These are phyloP conservation scores for Neonectria faginata DNA, from an alignment of 2,329 filamentous ascomycete species.

Conservation along the genomic window DNA sequence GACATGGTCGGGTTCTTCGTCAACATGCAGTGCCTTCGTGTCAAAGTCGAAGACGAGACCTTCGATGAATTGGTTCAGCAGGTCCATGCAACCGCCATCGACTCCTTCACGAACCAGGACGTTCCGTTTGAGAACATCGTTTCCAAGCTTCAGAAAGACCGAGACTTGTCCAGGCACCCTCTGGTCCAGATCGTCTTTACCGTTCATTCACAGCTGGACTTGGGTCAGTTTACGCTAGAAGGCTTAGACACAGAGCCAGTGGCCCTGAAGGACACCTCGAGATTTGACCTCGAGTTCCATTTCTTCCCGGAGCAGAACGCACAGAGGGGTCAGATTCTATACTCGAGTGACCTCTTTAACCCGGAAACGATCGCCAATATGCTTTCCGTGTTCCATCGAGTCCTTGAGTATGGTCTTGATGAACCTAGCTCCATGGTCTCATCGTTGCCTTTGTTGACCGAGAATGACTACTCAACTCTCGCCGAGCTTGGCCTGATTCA, in stretches of 20 bases:
- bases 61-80: slow-evolving; percentile 38
- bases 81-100: slow-evolving; percentile 21
- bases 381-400: slow-evolving; percentile 29
- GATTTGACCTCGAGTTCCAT: slow-evolving; percentile 46
- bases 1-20: slow-evolving; percentile 40
- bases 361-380: slow-evolving; percentile 35
- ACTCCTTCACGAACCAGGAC: slow-evolving; percentile 39
- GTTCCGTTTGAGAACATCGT: slow-evolving; percentile 39
- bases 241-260: slow-evolving; percentile 33
- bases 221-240: slow-evolving; percentile 34
- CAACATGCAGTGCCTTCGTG: slow-evolving; percentile 39
- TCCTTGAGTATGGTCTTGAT: slow-evolving; percentile 34
- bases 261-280: slow-evolving; percentile 2
- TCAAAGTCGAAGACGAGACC: slow-evolving; percentile 25
- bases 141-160: slow-evolving; percentile 17
- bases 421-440: slow-evolving; percentile 10
- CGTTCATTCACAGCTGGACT: slow-evolving; percentile 38
- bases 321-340: slow-evolving; percentile 31
- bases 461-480: slow-evolving; percentile 11
- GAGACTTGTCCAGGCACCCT: slow-evolving; percentile 32
- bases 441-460: slow-evolving; percentile 15
- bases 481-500: slow-evolving; percentile 31
- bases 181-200: slow-evolving; percentile 33
- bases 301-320: slow-evolving; percentile 34
- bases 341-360: slow-evolving; percentile 39